Evolutionary conservation across 192 early-diverging fungal genomes (phyloP), one percentile per base, ranked within the genome.

Genomic region (Coemansia sp.): DNA sequence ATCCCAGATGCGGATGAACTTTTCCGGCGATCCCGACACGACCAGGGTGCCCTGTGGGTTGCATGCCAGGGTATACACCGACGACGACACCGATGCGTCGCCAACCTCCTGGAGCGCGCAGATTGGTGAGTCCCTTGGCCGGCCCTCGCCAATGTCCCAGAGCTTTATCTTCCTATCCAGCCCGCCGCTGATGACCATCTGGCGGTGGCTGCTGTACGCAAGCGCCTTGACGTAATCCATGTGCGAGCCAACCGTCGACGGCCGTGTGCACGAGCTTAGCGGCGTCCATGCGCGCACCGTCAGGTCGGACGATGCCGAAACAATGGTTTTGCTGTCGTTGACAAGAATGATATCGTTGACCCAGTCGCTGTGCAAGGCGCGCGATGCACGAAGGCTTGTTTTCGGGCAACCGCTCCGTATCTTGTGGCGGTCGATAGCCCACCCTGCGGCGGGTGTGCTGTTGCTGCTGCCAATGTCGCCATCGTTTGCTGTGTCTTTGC

Each of bases 1-100:
- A 74, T 99, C 97, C 93, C 93, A 99, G 5, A 96, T 79, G 43
- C 92, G 84, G 35, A 99, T 85, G 56, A 92, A 77, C 77, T 93
- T 97, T 57, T 99, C 97, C 0, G 97, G 95, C 13, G 94, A 94
- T 17, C 95, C 97, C 42, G 92, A 90, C 9, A 89, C 94, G 15
- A 99, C 73, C 42, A 96, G 66, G 9, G 87, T 86, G 15, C 95
- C 95, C 48, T 85, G 63, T 25, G 85, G 79, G 59, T 92, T 96
- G 52, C 85, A 87, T 2, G 94, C 93, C 52, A 99, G 76, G 7
- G 94, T 85, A 70, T 99, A 99, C 38, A 99, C 86, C 2, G 92
- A 94, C 6, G 89, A 84, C 36, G 71, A 62, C n/a, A 55, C 57
- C 15, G 62, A 70, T 17, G 74, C 60, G 23, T 70, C 70, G 56